A percentile compares a stretch with the other conserved stretches of the same genome.
These are phyloP conservation scores for Apiospora koreana DNA, from an alignment of 2,329 filamentous ascomycete genomes.

Conservation along the genomic window DNA sequence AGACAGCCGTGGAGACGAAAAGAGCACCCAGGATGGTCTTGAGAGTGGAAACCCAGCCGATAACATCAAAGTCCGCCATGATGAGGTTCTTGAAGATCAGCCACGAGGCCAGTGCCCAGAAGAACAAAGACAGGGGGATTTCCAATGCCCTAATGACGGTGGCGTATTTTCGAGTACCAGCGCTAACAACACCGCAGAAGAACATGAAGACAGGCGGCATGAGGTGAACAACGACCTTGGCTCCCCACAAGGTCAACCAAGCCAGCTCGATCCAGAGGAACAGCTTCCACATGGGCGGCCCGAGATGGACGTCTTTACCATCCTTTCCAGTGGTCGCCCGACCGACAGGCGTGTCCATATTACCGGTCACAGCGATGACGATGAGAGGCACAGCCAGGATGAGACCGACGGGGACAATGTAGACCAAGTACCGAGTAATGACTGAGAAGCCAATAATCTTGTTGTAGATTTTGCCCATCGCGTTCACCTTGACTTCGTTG, in stretches of 20 bases:
- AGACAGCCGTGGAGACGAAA: conserved; percentile 68
- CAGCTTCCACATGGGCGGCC: conserved; percentile 58
- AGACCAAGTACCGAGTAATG: conserved; percentile 67
- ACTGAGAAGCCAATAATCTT: conserved; percentile 65
- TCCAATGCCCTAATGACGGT: conserved; percentile 64
- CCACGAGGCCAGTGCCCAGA: conserved; percentile 66
- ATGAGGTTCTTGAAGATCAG: conserved; percentile 63
- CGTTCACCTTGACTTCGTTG: conserved; percentile 60
- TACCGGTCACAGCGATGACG: conserved; percentile 49
- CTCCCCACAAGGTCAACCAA: conserved; percentile 68
- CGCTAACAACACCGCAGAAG: conserved; percentile 68
- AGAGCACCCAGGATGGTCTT: conserved; percentile 66
- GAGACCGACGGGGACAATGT: conserved; percentile 64
- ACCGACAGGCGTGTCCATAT: conserved; percentile 42
- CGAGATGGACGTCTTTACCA: conserved; percentile 29
- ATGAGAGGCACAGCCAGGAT: conserved; percentile 64
- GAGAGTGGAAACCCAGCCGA: conserved; percentile 59
- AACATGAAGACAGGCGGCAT: conserved; percentile 67
- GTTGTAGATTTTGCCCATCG: conserved; percentile 66
- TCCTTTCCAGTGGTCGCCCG: conserved; percentile 21
- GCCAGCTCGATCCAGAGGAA: conserved; percentile 71
- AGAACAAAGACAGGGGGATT: conserved; percentile 67
- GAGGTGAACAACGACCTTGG: conserved; percentile 64
- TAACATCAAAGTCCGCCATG: conserved; percentile 30
- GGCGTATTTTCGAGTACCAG: conserved; percentile 70